Evolutionary conservation across 2,329 filamentous ascomycete species (phyloP).

Genomic region (Seiridium unicorne): DNA sequence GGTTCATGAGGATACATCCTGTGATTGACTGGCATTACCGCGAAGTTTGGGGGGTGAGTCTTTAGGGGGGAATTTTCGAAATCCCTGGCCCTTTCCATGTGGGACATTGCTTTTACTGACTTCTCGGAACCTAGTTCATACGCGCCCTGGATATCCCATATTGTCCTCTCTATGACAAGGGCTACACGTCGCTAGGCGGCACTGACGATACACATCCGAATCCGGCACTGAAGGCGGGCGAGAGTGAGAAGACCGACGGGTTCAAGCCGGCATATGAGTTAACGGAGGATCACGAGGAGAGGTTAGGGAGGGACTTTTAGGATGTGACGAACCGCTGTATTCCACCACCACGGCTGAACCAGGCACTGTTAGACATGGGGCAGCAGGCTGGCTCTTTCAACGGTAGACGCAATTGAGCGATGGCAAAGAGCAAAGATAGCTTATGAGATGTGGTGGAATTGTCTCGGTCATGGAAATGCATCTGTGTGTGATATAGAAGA

Average conservation of each 20-base stretch:
- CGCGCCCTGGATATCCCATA: conserved; percentile 77
- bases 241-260: conserved; percentile 14
- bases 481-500: too few relatives aligned
- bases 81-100: not conserved
- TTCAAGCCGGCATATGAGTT: conserved; percentile 78
- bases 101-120: not conserved
- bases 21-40: conserved; percentile 97
- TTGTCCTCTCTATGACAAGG: conserved; percentile 80
- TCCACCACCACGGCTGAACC: too few relatives aligned
- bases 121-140: conserved; percentile 59
- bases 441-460: too few relatives aligned
- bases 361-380: too few relatives aligned
- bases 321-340: too few relatives aligned
- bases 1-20: conserved; percentile 89
- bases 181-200: conserved; percentile 91
- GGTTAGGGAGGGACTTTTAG: conserved; percentile 65
- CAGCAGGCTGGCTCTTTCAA: too few relatives aligned
- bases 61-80: not conserved
- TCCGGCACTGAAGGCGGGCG: conserved; percentile 58
- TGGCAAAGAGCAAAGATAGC: too few relatives aligned
- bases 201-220: conserved; percentile 88
- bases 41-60: conserved; percentile 87
- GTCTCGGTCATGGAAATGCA: too few relatives aligned
- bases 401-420: too few relatives aligned
- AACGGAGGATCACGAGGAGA: conserved; percentile 72